These are phyloP conservation scores for Phialophora tarda DNA, from an alignment of 2,329 filamentous ascomycete genomes.

Conservation along the genomic window DNA sequence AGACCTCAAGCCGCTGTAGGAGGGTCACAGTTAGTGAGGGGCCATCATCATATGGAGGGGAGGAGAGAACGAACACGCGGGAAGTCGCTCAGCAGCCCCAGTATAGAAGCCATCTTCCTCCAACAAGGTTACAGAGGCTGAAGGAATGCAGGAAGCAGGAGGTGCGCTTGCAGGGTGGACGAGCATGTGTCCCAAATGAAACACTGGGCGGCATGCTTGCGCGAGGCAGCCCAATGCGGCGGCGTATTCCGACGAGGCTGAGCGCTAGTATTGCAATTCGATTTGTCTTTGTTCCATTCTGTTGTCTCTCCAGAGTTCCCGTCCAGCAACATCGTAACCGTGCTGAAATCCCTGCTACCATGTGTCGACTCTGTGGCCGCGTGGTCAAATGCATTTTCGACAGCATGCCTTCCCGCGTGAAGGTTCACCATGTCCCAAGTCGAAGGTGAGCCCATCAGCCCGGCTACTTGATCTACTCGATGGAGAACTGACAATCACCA, in stretches of 20 bases:
- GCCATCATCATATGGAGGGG: background rate
- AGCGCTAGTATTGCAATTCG: background rate
- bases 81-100: constrained; percentile 38
- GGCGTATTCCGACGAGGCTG: constrained; percentile 11
- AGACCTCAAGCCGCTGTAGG: constrained; percentile 71
- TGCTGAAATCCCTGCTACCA: constrained; percentile 18
- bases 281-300: background rate
- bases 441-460: constrained; percentile 30
- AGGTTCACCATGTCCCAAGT: constrained; percentile 33
- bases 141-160: constrained; percentile 8
- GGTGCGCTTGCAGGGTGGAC: constrained; percentile 10
- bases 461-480: background rate
- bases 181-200: constrained; percentile 8
- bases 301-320: background rate
- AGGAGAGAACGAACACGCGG: constrained; percentile 35
- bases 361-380: constrained; percentile 40
- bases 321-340: constrained; percentile 1
- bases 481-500: constrained; percentile 12
- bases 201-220: background rate
- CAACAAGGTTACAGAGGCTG: background rate
- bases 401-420: constrained; percentile 38
- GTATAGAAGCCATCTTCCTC: constrained; percentile 38
- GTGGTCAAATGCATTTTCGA: constrained; percentile 41
- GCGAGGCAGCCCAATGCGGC: background rate
- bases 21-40: constrained; percentile 14